A percentile compares a stretch with the other conserved stretches of the same genome.
Conservation (phyloP, 73 alveolate genomes). For the Paramecium octaurelia region DNA sequence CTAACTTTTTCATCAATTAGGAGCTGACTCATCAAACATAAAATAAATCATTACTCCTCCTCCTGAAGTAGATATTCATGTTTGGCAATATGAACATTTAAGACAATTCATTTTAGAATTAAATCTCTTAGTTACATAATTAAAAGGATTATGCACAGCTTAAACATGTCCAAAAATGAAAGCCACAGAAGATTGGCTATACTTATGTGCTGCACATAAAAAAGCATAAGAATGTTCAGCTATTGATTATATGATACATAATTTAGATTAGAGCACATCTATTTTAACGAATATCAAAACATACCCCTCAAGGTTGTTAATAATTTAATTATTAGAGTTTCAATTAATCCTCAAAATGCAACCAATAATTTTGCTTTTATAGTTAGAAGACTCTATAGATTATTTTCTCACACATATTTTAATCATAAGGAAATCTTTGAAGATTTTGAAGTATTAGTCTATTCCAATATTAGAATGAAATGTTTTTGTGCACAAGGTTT, state of each 20-base stretch:
- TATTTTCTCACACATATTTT: constrained; percentile 92
- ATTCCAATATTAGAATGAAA: constrained; percentile 68
- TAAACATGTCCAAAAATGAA: constrained; percentile 97
- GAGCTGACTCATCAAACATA: constrained; percentile 88
- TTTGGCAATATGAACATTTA: constrained; percentile 98
- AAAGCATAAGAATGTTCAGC: constrained; percentile 98
- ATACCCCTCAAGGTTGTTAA: constrained; percentile 55
- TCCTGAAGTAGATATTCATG: constrained; percentile 89
- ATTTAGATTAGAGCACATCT: constrained; percentile 92
- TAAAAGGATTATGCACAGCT: constrained; percentile 93
- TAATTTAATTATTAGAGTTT: constrained; percentile 63
- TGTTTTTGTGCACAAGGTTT: constrained; percentile 95
- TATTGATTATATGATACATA: constrained; percentile 97
- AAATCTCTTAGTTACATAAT: constrained; percentile 89
- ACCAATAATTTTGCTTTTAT: constrained; percentile 85
- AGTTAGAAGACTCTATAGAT: constrained; percentile 94
- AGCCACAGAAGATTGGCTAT: constrained; percentile 98
- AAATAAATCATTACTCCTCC: constrained; percentile 95
- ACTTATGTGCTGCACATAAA: constrained; percentile 96
- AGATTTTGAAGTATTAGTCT: constrained; percentile 82
- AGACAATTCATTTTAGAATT: constrained; percentile 95
- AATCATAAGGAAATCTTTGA: constrained; percentile 92
- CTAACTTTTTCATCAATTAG: not conserved
- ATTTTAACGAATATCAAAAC: constrained; percentile 86
- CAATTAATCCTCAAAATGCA: constrained; percentile 84